Evolutionary conservation across 2,329 filamentous ascomycete genomes (phyloP).

Genomic region (Aspergillus fijiensis): DNA sequence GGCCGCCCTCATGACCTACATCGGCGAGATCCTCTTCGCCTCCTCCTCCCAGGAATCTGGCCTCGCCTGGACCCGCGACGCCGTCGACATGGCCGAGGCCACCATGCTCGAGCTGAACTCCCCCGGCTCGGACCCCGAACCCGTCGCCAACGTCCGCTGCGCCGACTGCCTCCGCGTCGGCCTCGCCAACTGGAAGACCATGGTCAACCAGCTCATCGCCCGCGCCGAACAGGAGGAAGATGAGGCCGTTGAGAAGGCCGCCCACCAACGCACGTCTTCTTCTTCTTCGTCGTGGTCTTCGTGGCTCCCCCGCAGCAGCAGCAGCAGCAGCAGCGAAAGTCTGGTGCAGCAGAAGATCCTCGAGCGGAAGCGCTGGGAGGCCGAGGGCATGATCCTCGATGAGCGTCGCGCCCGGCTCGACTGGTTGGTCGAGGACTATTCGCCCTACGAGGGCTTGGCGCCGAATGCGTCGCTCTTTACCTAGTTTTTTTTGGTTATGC

Average conservation of each 20-base stretch:
- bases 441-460: constrained; percentile 27
- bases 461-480: constrained; percentile 32
- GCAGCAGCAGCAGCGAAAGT: constrained; percentile 20
- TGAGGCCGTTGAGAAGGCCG: constrained; percentile 34
- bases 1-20: constrained; percentile 81
- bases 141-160: constrained; percentile 59
- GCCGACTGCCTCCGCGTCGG: constrained; percentile 74
- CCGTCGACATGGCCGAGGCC: constrained; percentile 75
- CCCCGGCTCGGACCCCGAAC: constrained; percentile 26
- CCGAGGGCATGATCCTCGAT: constrained; percentile 40
- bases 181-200: constrained; percentile 77
- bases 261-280: not conserved
- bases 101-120: constrained; percentile 46
- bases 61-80: constrained; percentile 85
- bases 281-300: constrained; percentile 30
- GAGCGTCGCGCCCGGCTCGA: constrained; percentile 34
- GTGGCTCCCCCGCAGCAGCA: constrained; percentile 12
- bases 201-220: constrained; percentile 67
- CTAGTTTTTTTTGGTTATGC: not conserved
- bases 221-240: constrained; percentile 38
- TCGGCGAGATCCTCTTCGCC: constrained; percentile 88
- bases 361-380: constrained; percentile 40
- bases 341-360: constrained; percentile 27
- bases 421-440: constrained; percentile 33
- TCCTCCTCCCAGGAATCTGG: constrained; percentile 67